Base-by-base conservation (phyloP, 2,329 filamentous ascomycete species). In the Penicillium expansum region DNA sequence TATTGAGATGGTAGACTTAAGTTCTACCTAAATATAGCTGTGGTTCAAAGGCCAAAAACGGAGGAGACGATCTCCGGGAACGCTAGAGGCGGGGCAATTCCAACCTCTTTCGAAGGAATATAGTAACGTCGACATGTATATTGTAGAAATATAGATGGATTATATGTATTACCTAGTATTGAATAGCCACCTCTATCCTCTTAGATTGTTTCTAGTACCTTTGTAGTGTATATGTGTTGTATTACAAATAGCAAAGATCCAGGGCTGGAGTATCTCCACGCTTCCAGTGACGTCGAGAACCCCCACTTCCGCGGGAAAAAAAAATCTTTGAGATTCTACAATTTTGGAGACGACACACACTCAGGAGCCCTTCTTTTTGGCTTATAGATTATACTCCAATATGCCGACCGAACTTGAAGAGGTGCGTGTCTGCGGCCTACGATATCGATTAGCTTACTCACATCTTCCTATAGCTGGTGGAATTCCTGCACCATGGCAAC, bases 401-500 rank as follows among this genome's bases (percentile, higher is more conserved):
- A 92, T 92, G 89, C 83, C 88, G 52, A 87, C 87, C 42, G 88
- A 92, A 78, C 74, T 92, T 43, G 88, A 91, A 78, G 88, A 92
- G 77, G 89, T 90, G 78, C 41, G 71, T 59, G n/a, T 13, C 3
- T 42, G 14, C 51, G 39, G 8, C 54, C 39, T 32, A 33, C 24
- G 18, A 39, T n/a, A 38, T 37, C 5, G 13, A 47, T 27, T 13
- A 18, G 8, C 39, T 56, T 33, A 22, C 37, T 49, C 14, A 49
- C 41, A 37, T 41, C 20, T 47, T 7, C 33, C 41, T 41, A 55
- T 43, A 67, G n/a, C 37, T 48, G 38, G 91, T 97, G 60, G 91
- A 92, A 73, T 97, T 97, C 76, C 89, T 97, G 58, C 89, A 90
- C 75, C 89, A 96, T 77, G 90, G 90, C 58, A 96, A 95, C 72